phyloP scores from a whole-genome alignment of 2,329 filamentous ascomycete species.

The Venturia oleaginea region DNA sequence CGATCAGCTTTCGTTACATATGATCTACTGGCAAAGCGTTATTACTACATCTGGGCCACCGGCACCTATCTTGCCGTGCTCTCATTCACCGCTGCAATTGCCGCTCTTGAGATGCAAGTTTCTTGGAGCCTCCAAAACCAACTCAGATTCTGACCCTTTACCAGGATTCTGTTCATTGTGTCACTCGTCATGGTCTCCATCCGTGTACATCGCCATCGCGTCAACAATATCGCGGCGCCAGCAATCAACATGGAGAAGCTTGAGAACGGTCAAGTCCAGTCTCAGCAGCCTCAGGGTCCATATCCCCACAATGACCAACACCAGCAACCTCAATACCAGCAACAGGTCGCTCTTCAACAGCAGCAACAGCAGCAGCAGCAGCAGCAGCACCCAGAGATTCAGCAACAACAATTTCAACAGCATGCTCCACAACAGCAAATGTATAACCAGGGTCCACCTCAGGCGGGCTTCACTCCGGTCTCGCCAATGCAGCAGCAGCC shows the following conservation, averaged over 20 bases:
- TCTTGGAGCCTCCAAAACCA: neutral
- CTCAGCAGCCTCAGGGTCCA: neutral
- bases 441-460: neutral
- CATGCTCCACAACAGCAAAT: neutral
- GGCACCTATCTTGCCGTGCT: slow-evolving; percentile 21
- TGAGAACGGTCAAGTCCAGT: slow-evolving; percentile 1
- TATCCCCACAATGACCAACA: neutral
- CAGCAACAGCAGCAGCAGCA: neutral
- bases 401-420: neutral
- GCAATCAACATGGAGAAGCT: slow-evolving; percentile 13
- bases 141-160: neutral
- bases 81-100: slow-evolving; percentile 21
- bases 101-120: slow-evolving; percentile 23
- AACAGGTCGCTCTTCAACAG: neutral
- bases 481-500: slow-evolving; percentile 7
- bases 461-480: neutral
- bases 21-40: neutral
- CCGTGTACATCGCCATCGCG: slow-evolving; percentile 16
- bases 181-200: slow-evolving; percentile 16
- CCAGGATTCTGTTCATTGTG: slow-evolving; percentile 16
- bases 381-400: neutral
- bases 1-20: slow-evolving; percentile 15
- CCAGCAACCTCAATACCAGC: neutral
- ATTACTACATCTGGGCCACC: slow-evolving; percentile 8
- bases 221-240: neutral